Conservation (phyloP, 2,329 filamentous ascomycete genomes). For the Pseudocercospora ulei region DNA sequence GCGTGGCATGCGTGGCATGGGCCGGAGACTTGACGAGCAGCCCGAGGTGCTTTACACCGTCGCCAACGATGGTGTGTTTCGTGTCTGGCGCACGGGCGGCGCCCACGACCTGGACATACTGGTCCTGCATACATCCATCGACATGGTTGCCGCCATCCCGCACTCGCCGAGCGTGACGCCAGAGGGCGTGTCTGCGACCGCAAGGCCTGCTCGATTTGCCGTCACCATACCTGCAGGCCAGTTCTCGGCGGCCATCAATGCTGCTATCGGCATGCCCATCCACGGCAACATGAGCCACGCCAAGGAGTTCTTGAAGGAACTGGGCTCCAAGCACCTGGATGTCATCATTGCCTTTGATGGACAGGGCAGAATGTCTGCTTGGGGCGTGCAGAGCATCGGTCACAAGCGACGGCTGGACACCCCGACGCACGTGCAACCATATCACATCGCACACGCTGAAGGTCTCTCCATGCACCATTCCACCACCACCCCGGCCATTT, state of each 20-base stretch:
- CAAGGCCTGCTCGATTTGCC: slow-evolving; percentile 50
- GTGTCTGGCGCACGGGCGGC: slow-evolving; percentile 75
- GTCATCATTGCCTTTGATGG: slow-evolving; percentile 78
- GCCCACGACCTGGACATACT: slow-evolving; percentile 61
- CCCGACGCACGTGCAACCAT: slow-evolving; percentile 51
- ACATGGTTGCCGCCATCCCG: slow-evolving; percentile 60
- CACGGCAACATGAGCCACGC: slow-evolving; percentile 53
- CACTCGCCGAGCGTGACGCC: slow-evolving; percentile 36
- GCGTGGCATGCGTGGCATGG: slow-evolving; percentile 27
- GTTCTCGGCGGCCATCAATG: slow-evolving; percentile 56
- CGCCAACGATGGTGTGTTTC: slow-evolving; percentile 67
- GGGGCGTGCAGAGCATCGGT: slow-evolving; percentile 81
- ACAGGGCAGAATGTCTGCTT: slow-evolving; percentile 77
- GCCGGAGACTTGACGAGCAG: slow-evolving; percentile 29
- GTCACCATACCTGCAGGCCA: slow-evolving; percentile 77
- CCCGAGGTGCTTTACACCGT: slow-evolving; percentile 87
- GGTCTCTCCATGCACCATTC: slow-evolving; percentile 36
- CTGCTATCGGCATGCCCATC: slow-evolving; percentile 43
- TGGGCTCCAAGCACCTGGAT: slow-evolving; percentile 77
- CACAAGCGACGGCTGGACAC: slow-evolving; percentile 48
- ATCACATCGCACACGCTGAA: slow-evolving; percentile 74
- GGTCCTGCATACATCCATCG: slow-evolving; percentile 69
- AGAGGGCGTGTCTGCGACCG: slow-evolving; percentile 40
- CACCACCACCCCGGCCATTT: slow-evolving; percentile 19
- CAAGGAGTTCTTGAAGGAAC: slow-evolving; percentile 72